Conservation (phyloP, 352 stramenopile genomes). For the Pythium brachiatum region DNA sequence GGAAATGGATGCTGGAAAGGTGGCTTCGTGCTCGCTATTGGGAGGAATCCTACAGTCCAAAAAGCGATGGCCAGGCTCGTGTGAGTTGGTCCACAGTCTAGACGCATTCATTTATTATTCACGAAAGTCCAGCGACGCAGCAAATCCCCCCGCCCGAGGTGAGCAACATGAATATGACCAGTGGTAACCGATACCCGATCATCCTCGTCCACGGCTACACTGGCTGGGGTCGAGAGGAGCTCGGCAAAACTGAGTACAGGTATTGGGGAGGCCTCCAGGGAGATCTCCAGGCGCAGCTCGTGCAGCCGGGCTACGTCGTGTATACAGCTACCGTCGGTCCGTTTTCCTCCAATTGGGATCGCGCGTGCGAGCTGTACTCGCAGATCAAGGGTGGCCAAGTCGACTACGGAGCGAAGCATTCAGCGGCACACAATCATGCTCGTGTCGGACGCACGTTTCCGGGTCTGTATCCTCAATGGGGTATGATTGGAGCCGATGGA, state of each 20-base stretch:
- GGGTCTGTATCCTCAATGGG: conserved; percentile 62
- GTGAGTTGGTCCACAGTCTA: too few species aligned
- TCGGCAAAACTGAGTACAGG: conserved; percentile 14
- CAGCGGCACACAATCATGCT: conserved; percentile 18
- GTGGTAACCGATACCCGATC: conserved; percentile 25
- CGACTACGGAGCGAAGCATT: conserved; percentile 33
- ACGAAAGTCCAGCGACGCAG: conserved; percentile 6
- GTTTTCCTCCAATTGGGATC: conserved; percentile 40
- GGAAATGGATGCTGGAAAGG: too few species aligned
- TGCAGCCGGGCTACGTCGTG: conserved; percentile 31
- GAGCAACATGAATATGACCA: too few species aligned
- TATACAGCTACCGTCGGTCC: conserved; percentile 26
- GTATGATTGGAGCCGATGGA: conserved; percentile 35
- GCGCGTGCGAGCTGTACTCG: conserved; percentile 40
- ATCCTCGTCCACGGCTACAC: conserved; percentile 32
- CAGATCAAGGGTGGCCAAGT: conserved; percentile 36
- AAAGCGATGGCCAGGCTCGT: too few species aligned
- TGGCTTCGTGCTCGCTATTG: too few species aligned
- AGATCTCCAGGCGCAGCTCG: conserved; percentile 27
- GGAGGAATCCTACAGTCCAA: too few species aligned
- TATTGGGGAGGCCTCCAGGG: conserved; percentile 30
- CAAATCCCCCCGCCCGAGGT: too few species aligned
- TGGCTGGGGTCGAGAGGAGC: conserved; percentile 25
- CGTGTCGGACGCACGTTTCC: conserved; percentile 45
- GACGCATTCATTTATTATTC: too few species aligned